Percentiles rank a stretch among this genome's conserved stretches.
phyloP scores from a whole-genome alignment of 2,329 filamentous ascomycete genomes.

The Arthroderma sp. region DNA sequence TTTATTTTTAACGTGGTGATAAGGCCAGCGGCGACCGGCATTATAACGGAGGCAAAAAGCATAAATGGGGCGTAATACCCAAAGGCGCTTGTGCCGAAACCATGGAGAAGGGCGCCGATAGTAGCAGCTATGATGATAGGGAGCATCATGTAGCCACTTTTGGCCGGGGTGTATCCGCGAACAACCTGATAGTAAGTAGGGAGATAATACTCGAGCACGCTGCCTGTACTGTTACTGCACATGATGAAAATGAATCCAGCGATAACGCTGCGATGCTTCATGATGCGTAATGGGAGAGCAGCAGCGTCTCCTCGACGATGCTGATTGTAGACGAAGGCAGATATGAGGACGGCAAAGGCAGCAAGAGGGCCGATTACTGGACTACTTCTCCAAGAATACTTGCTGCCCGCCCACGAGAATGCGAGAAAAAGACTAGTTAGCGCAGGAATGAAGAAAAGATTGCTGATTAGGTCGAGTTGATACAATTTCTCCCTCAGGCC shows the following conservation, averaged over 20 bases:
- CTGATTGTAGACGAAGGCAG: slow-evolving; percentile 21
- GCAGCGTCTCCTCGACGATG: slow-evolving; percentile 18
- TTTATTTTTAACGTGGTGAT: slow-evolving; percentile 19
- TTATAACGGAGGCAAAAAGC: slow-evolving; percentile 18
- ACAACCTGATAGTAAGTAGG: slow-evolving; percentile 26
- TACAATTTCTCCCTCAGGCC: neutral
- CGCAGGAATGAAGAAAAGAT: neutral
- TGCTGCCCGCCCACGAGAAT: neutral
- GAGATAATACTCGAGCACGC: slow-evolving; percentile 19
- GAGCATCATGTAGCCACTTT: slow-evolving; percentile 18
- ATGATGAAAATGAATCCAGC: slow-evolving; percentile 14
- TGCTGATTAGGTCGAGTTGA: neutral
- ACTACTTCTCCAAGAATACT: neutral
- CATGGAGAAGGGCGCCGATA: slow-evolving; percentile 18
- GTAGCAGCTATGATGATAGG: slow-evolving; percentile 15
- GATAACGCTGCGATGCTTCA: slow-evolving; percentile 19
- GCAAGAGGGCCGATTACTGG: slow-evolving; percentile 3
- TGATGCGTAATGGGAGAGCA: slow-evolving; percentile 21
- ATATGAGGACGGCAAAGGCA: slow-evolving; percentile 15
- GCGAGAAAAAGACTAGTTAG: slow-evolving; percentile 10
- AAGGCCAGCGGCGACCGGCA: slow-evolving; percentile 23
- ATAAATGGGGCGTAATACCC: slow-evolving; percentile 27
- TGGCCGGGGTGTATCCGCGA: slow-evolving; percentile 19
- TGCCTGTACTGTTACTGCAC: slow-evolving; percentile 15
- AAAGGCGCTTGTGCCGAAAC: slow-evolving; percentile 19